Percentiles rank a stretch among this genome's conserved stretches.
Conservation (phyloP, 2,329 filamentous ascomycete species). For the Fusarium chlamydosporum region DNA sequence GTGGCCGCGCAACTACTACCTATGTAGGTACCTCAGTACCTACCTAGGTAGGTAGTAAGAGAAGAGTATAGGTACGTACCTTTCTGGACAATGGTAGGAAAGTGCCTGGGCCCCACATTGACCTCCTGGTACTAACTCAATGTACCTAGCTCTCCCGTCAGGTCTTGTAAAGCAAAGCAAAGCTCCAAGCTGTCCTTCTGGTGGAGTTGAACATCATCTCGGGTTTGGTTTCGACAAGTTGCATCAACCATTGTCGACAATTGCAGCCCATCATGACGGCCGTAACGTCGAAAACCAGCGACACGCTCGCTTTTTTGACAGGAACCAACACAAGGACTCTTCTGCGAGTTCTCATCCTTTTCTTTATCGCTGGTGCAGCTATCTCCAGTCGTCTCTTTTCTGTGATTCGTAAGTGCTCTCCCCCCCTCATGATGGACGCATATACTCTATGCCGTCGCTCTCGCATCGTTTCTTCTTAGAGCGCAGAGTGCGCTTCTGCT, state of each 20-base stretch:
- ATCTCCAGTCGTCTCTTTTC: slow-evolving; percentile 96
- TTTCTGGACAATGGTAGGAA: slow-evolving; percentile 13
- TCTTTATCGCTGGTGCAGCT: slow-evolving; percentile 90
- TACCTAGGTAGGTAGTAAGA: no score
- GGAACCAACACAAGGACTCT: slow-evolving; percentile 87
- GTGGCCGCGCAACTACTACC: not conserved
- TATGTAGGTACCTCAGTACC: no score
- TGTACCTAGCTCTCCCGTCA: slow-evolving; percentile 30
- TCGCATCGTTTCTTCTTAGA: not conserved
- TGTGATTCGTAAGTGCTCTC: slow-evolving; percentile 84
- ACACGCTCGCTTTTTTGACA: slow-evolving; percentile 79
- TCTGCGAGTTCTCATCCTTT: slow-evolving; percentile 89
- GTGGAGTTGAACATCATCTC: slow-evolving; percentile 48
- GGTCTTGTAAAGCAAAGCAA: slow-evolving; percentile 41
- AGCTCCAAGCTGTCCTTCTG: slow-evolving; percentile 64
- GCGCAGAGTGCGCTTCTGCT: no score
- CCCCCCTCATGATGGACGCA: slow-evolving; percentile 23
- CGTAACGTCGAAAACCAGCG: slow-evolving; percentile 61
- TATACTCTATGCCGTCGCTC: slow-evolving; percentile 4
- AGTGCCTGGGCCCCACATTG: slow-evolving; percentile 15
- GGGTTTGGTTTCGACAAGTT: slow-evolving; percentile 52
- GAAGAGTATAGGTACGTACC: slow-evolving; percentile 42
- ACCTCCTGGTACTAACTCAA: slow-evolving; percentile 21
- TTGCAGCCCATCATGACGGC: slow-evolving; percentile 62
- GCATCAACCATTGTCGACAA: slow-evolving; percentile 55